Evolutionary conservation across 148 eudicot genomes (phyloP).

Genomic region (Pouteria glomerata): DNA sequence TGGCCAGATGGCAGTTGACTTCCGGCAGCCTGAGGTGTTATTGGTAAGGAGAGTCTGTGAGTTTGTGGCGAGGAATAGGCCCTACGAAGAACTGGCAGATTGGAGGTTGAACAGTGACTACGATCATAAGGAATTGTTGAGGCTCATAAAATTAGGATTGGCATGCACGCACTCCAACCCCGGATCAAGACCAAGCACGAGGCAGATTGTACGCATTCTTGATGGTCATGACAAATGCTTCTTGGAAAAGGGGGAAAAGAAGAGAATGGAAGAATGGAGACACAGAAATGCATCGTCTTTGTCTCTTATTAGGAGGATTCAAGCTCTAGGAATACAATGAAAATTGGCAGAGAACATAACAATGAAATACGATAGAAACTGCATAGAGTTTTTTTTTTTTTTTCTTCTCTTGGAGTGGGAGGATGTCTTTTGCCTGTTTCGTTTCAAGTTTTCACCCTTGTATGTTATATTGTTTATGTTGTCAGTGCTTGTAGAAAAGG

Average conservation of each 20-base stretch:
- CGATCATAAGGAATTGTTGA: conserved; percentile 41
- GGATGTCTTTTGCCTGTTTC: not conserved
- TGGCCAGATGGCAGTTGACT: conserved; percentile 87
- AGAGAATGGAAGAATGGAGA: conserved; percentile 60
- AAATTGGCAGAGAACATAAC: not conserved
- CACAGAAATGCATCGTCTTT: conserved; percentile 55
- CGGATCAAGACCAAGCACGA: conserved; percentile 63
- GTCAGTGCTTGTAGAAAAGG: not conserved
- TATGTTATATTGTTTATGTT: not conserved
- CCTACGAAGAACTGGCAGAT: conserved; percentile 55
- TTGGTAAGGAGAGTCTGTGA: conserved; percentile 53
- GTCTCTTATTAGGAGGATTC: conserved; percentile 64
- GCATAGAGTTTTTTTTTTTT: not conserved
- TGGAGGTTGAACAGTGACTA: conserved; percentile 49
- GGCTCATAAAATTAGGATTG: conserved; percentile 63
- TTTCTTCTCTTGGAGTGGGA: not conserved
- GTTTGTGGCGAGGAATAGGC: conserved; percentile 44
- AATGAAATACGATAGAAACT: not conserved
- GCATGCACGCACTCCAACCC: conserved; percentile 82
- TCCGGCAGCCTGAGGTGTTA: conserved; percentile 59
- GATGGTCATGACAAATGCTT: conserved; percentile 65
- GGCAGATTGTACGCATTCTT: conserved; percentile 65
- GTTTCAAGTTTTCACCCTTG: not conserved
- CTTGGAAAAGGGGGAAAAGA: conserved; percentile 32
- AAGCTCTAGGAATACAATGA: conserved; percentile 87